Evolutionary conservation across 352 stramenopile genomes (phyloP).

Genomic region (Phytophthora citrophthora): DNA sequence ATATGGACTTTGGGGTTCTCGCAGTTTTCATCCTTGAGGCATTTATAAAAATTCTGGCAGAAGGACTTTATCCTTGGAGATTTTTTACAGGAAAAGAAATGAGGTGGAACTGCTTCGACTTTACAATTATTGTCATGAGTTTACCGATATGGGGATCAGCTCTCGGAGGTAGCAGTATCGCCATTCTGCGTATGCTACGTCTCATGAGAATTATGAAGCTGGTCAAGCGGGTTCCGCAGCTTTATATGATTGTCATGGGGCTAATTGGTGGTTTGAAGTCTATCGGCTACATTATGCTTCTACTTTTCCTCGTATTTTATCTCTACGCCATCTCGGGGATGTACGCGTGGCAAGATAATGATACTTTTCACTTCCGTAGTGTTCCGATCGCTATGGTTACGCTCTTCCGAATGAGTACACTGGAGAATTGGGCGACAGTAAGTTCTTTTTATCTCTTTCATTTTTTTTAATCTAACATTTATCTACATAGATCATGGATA

Average conservation of each 20-base stretch:
- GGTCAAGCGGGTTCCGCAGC: slow-evolving; percentile 87
- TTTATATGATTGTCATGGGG: slow-evolving; percentile 93
- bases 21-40: slow-evolving; percentile 82
- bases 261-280: slow-evolving; percentile 88
- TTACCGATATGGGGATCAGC: slow-evolving; percentile 71
- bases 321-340: slow-evolving; percentile 92
- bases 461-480: neutral
- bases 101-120: slow-evolving; percentile 88
- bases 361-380: slow-evolving; percentile 85
- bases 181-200: slow-evolving; percentile 85
- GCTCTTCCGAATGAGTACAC: slow-evolving; percentile 84
- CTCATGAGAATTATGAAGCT: slow-evolving; percentile 92
- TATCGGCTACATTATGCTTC: slow-evolving; percentile 90
- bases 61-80: slow-evolving; percentile 70
- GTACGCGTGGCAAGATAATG: slow-evolving; percentile 89
- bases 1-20: slow-evolving; percentile 72
- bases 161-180: slow-evolving; percentile 74
- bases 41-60: slow-evolving; percentile 78
- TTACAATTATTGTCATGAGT: slow-evolving; percentile 85
- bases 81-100: slow-evolving; percentile 82
- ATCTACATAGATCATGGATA: slow-evolving; percentile 67
- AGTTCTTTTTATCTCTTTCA: slow-evolving; percentile 11
- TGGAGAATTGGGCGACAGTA: slow-evolving; percentile 84
- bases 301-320: slow-evolving; percentile 91
- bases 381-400: slow-evolving; percentile 84